Base-by-base conservation (phyloP, 352 stramenopile genomes). In the Thalassiosira exigua region DNA sequence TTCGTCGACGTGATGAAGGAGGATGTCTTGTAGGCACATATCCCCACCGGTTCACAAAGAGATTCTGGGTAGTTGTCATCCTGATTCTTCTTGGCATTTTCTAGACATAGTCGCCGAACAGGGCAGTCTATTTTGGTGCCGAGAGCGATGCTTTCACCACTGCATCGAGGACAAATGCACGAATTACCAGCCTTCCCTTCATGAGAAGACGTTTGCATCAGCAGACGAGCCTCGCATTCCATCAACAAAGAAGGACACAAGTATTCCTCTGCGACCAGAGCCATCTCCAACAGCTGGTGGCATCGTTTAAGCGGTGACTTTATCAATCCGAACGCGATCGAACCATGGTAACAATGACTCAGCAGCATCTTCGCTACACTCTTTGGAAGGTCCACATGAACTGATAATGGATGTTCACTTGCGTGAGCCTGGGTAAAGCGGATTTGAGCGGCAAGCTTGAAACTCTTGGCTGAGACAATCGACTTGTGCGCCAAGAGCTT, bases 251-350 rank as follows among this genome's bases (percentile, higher is more conserved):
- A 69, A 0, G 76, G 76, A 42, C 69, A 84, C 27, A 84, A 48
- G 54, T 84, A 84, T 27, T 84, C 76, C 52, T 84, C 76, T 26
- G 76, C 76, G 19, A 84, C 29, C 11, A 84, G 33, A 41, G 70
- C 69, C 22, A 84, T 52, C 39, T 84, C 76, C 26, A 84, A 42
- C 19, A 84, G 41, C 52, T 84, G 69, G n/a, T 62, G 19, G 44
- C 62, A 78, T 44, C 69, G 69, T 22, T 64, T 61, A 5, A 68
- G 17, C 3, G 57, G 29, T 11, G 56, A 65, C 52, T 53, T 73
- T 22, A 58, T 72, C 29, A 84, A 65, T 22, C 76, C 76, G 53
- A 78, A 73, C 12, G 39, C 56, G 24, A 84, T 81, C 3, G 76
- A 84, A 17, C 76, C 76, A 67, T 81, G 69, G 48, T 84, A 84